Base-by-base conservation (phyloP, 169 alveolate genomes). In the Plasmodium vivax region DNA sequence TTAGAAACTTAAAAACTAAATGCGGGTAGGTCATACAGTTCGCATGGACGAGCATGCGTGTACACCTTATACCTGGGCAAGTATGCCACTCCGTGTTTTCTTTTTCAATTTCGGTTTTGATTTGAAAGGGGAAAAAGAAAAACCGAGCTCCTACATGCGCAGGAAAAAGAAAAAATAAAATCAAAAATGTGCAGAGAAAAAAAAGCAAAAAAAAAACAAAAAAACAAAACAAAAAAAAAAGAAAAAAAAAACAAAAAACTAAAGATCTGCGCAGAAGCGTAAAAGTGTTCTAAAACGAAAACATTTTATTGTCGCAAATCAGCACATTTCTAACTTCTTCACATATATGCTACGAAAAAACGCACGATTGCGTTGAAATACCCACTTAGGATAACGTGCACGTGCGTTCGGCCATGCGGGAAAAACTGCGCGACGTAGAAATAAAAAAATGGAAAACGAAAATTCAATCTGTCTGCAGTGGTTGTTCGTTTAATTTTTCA, bases 1-100 rank as follows among this genome's bases (percentile, higher is more conserved):
- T n/a, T 82, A 47, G 74, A 62, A 72, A 71, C 82, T 71, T 73
- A 68, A 84, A 84, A 84, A 84, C 75, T 38, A 84, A 71, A 84
- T 71, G 36, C 83, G 32, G 32, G n/a, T 71, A 16, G 12, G 54
- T 43, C 14, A 30, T 73, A 71, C 34, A 16, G 32, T 45, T 83
- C 16, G 43, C 19, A 58, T 32, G 72, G 41, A 27, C 27, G 68
- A 9, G 23, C 38, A 54, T 30, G 43, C 72, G 43, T 58, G 72
- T 54, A 83, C 72, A 83, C 12, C 41, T 68, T 68, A 30, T 68
- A 30, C 27, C 32, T 68, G 38, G 38, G 27, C 43, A 68, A 19
- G 27, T 68, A 23, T 68, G 77, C 6, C 19, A 27, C 38, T 68
- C 7, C n/a, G 77, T 68, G 12, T 43, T 19, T 41, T 27, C 16